These are phyloP conservation scores for Cordyceps militaris DNA, from an alignment of 2,329 filamentous ascomycete species.

Conservation along the genomic window DNA sequence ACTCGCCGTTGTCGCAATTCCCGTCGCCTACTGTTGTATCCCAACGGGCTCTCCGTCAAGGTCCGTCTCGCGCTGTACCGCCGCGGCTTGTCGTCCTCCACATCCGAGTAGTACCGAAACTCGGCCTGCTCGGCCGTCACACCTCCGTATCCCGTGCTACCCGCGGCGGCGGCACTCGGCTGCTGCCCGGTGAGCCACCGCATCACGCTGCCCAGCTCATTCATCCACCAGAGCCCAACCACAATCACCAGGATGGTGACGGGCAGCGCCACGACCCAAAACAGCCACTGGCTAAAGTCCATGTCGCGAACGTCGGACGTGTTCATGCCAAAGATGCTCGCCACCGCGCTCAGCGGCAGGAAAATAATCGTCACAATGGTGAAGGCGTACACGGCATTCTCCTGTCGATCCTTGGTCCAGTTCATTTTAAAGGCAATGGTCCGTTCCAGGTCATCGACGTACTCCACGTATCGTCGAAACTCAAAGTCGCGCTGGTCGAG, in stretches of 20 bases:
- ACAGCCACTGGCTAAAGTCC: constrained; percentile 40
- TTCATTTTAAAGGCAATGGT: constrained; percentile 30
- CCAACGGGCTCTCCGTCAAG: background rate
- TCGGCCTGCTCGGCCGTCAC: background rate
- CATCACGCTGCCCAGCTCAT: constrained; percentile 31
- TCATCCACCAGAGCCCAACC: constrained; percentile 35
- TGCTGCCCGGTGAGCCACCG: constrained; percentile 22
- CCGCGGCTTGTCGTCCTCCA: background rate
- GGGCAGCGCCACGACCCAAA: constrained; percentile 42
- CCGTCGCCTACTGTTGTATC: background rate
- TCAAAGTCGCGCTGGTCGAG: constrained; percentile 32
- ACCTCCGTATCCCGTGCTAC: background rate
- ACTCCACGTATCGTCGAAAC: constrained; percentile 24
- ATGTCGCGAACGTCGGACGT: constrained; percentile 43
- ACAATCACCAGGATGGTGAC: constrained; percentile 36
- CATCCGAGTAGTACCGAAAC: background rate
- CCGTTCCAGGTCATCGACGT: constrained; percentile 25
- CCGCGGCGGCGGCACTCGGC: background rate
- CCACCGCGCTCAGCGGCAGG: constrained; percentile 38
- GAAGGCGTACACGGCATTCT: constrained; percentile 42
- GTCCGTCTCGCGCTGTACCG: background rate
- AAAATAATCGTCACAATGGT: constrained; percentile 44
- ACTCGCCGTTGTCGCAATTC: background rate
- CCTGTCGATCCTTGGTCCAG: constrained; percentile 37
- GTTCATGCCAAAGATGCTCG: constrained; percentile 48